phyloP scores from a whole-genome alignment of 768 basidiomycete species.

The Xerocomus spinulosus region DNA sequence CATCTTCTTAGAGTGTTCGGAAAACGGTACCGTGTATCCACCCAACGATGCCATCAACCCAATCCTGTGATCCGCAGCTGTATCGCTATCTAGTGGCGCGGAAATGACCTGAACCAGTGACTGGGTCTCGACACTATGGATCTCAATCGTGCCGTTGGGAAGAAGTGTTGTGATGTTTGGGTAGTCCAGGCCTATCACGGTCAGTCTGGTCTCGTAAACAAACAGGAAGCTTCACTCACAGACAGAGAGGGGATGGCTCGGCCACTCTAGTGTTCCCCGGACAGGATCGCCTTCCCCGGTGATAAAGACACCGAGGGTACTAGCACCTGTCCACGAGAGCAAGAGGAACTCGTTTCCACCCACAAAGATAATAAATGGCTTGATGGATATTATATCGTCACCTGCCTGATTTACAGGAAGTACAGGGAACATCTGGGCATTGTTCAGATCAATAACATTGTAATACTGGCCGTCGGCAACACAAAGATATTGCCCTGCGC shows the following conservation, averaged over 20 bases:
- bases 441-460: conserved; percentile 75
- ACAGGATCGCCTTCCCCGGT: conserved; percentile 83
- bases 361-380: conserved; percentile 73
- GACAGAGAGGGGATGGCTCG: conserved; percentile 67
- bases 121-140: conserved; percentile 78
- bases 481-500: conserved; percentile 61
- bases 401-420: conserved; percentile 74
- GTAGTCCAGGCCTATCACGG: conserved; percentile 63
- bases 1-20: conserved; percentile 38
- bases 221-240: conserved; percentile 45
- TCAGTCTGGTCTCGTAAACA: not conserved
- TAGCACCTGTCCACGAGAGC: conserved; percentile 76
- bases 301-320: conserved; percentile 83
- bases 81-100: conserved; percentile 35
- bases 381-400: conserved; percentile 39
- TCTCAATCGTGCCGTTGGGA: conserved; percentile 71
- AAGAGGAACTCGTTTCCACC: conserved; percentile 79
- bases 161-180: conserved; percentile 78
- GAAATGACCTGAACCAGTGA: conserved; percentile 64
- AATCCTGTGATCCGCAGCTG: conserved; percentile 21
- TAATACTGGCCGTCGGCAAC: conserved; percentile 72
- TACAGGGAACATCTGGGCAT: conserved; percentile 62
- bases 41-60: conserved; percentile 29
- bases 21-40: conserved; percentile 42
- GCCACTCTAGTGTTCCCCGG: conserved; percentile 85